Conservation (phyloP, 2,329 filamentous ascomycete species). For the Westerdykella sp. region DNA sequence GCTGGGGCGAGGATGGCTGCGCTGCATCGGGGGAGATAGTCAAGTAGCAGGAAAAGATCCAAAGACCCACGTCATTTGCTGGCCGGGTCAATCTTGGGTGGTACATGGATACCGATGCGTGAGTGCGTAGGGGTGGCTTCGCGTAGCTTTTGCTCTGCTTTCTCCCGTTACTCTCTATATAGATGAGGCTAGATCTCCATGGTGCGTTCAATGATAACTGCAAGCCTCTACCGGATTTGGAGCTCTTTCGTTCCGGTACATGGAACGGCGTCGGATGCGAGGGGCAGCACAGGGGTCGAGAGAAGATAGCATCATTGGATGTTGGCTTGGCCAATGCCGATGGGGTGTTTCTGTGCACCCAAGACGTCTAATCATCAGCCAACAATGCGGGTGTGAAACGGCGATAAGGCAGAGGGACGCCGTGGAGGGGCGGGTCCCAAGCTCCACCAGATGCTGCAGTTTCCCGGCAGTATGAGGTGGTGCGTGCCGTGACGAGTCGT, state of each 20-base stretch:
- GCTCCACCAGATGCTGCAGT: conserved; percentile 17
- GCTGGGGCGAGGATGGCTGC: conserved; percentile 24
- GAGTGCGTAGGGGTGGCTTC: conserved; percentile 25
- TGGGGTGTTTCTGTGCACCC: conserved; percentile 10
- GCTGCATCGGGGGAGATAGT: conserved; percentile 35
- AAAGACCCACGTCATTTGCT: conserved; percentile 35
- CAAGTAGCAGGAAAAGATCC: conserved; percentile 25
- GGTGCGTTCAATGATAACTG: conserved; percentile 14
- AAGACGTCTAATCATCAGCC: conserved; percentile 24
- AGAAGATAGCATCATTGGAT: conserved; percentile 18
- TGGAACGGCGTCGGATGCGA: conserved; percentile 11
- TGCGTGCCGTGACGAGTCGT: conserved; percentile 8
- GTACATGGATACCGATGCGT: conserved; percentile 32
- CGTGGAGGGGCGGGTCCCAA: conserved; percentile 15
- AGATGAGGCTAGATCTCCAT: conserved; percentile 30
- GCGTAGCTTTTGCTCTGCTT: conserved; percentile 27
- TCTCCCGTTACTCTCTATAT: conserved; percentile 29
- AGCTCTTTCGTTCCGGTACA: conserved; percentile 18
- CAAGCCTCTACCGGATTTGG: conserved; percentile 29
- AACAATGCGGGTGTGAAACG: conserved; percentile 26
- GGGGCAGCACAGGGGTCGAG: conserved; percentile 10
- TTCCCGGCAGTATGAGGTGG: conserved; percentile 14
- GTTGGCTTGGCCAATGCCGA: conserved; percentile 10
- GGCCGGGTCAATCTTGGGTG: conserved; percentile 32
- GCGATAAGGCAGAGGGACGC: conserved; percentile 33